phyloP scores from a whole-genome alignment of 805 yeast genomes.

The Candida wancherniae region DNA sequence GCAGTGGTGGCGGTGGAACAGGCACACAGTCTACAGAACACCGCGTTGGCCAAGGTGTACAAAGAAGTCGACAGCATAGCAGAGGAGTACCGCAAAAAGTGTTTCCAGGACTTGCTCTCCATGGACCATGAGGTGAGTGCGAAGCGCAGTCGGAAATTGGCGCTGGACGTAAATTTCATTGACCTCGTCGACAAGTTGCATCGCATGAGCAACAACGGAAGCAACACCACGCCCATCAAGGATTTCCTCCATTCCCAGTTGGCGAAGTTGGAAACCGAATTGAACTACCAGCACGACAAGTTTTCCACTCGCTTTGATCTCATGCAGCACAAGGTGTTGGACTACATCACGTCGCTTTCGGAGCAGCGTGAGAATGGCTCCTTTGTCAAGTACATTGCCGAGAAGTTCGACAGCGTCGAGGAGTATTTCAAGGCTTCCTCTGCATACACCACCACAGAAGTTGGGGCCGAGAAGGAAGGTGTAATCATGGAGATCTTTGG shows the following conservation, averaged over 20 bases:
- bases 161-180: constrained; percentile 29
- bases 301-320: constrained; percentile 30
- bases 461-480: constrained; percentile 24
- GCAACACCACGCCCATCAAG: constrained; percentile 27
- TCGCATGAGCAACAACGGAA: constrained; percentile 24
- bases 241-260: constrained; percentile 35
- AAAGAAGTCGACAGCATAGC: constrained; percentile 31
- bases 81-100: constrained; percentile 30
- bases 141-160: constrained; percentile 8
- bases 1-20: constrained; percentile 18
- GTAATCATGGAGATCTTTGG: constrained; percentile 30
- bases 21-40: constrained; percentile 23
- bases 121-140: constrained; percentile 30
- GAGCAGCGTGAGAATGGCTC: constrained; percentile 33
- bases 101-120: constrained; percentile 33
- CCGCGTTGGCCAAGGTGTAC: constrained; percentile 28
- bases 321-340: constrained; percentile 35
- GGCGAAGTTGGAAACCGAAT: constrained; percentile 26
- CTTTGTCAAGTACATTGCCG: constrained; percentile 33
- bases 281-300: constrained; percentile 32
- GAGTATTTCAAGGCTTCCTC: constrained; percentile 30
- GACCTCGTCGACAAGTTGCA: constrained; percentile 37
- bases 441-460: constrained; percentile 19
- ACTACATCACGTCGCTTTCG: constrained; percentile 31
- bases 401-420: constrained; percentile 34